phyloP scores from a whole-genome alignment of 306 rosid species.

The Mimosa pudica region DNA sequence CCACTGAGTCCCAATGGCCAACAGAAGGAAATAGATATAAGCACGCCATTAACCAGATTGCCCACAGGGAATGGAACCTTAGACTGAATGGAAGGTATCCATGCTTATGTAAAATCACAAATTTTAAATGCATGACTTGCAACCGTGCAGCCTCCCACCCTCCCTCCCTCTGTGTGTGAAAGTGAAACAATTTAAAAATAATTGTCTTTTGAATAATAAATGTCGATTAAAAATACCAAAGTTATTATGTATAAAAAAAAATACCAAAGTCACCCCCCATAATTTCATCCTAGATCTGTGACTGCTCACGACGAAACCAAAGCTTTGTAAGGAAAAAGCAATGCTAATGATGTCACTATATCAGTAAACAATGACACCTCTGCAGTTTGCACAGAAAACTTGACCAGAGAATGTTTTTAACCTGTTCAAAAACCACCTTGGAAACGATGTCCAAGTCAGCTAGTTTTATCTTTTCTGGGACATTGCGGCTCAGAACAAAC shows the following conservation, averaged over 20 bases:
- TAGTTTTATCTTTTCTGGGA: neutral
- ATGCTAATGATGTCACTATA: neutral
- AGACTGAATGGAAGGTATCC: neutral
- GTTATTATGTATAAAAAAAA: neutral
- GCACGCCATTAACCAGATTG: neutral
- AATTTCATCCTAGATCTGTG: neutral
- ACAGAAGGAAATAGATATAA: neutral
- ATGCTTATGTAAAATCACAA: neutral
- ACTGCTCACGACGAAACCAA: neutral
- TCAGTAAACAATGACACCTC: conserved; percentile 15
- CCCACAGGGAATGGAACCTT: neutral
- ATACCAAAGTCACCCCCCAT: neutral
- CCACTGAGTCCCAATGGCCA: neutral
- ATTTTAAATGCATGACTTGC: neutral
- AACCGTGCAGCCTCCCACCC: neutral
- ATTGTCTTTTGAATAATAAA: neutral
- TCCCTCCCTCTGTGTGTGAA: neutral
- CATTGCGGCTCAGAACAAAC: neutral
- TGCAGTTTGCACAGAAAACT: neutral
- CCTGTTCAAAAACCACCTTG: neutral
- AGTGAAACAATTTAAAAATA: neutral
- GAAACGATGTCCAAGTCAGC: neutral
- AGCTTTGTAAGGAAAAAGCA: neutral
- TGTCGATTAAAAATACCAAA: neutral
- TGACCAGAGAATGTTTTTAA: neutral